Evolutionary conservation across 164 flowering plant species (phyloP).

Genomic region (Stephania japonica): DNA sequence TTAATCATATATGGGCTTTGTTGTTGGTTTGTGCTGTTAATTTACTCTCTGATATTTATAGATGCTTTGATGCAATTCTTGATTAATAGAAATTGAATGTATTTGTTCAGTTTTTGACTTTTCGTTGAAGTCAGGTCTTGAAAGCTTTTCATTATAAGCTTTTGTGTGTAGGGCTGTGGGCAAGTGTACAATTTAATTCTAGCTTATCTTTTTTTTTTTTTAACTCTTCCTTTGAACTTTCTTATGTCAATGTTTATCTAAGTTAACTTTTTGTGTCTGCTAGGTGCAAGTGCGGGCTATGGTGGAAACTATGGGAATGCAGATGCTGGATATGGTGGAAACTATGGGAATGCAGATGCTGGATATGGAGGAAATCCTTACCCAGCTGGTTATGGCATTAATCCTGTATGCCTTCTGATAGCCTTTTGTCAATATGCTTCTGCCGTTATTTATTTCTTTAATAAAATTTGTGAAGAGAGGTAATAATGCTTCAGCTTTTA

Average conservation of each 20-base stretch:
- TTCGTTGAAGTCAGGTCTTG: background rate
- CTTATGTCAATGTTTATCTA: background rate
- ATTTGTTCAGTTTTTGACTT: background rate
- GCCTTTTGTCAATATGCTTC: background rate
- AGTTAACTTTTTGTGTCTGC: background rate
- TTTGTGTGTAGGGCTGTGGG: too few species aligned
- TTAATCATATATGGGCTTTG: background rate
- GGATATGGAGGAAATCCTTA: slow-evolving; percentile 66
- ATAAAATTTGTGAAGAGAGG: background rate
- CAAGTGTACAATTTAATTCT: background rate
- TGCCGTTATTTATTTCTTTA: background rate
- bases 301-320: slow-evolving; percentile 55
- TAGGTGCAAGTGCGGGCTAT: slow-evolving; percentile 48
- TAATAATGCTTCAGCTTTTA: background rate
- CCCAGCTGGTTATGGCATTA: slow-evolving; percentile 59
- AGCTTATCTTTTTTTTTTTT: background rate
- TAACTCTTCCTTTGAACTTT: background rate
- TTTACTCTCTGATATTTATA: background rate
- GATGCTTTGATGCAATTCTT: background rate
- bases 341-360: slow-evolving; percentile 60
- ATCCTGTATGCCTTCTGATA: slow-evolving; percentile 47
- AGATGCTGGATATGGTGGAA: slow-evolving; percentile 61
- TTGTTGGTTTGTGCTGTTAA: background rate
- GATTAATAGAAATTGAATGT: background rate
- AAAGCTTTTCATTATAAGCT: background rate